Evolutionary conservation across 2,329 filamentous ascomycete genomes (phyloP).

Genomic region (Diaporthe destruens): DNA sequence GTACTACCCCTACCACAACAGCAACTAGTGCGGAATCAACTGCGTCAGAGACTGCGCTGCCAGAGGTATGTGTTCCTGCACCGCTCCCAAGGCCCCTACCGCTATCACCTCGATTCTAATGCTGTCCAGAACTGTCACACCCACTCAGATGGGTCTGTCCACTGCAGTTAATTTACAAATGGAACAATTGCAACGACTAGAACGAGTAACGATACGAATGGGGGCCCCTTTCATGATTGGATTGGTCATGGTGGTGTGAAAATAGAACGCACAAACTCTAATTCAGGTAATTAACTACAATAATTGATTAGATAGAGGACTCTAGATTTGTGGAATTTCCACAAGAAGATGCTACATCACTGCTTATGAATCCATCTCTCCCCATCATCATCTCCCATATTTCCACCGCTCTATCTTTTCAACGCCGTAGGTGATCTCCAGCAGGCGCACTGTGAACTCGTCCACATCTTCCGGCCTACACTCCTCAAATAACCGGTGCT

Average conservation of each 20-base stretch:
- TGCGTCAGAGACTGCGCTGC: conserved; percentile 11
- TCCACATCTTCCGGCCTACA: conserved; percentile 41
- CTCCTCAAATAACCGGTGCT: conserved; percentile 37
- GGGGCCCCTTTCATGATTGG: too few relatives aligned
- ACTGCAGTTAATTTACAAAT: background rate
- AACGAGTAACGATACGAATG: background rate
- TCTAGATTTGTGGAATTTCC: background rate
- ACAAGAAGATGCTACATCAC: background rate
- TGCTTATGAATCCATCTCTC: background rate
- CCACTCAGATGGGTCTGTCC: conserved; percentile 5
- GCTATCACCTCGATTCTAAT: background rate
- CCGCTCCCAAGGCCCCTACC: too few relatives aligned
- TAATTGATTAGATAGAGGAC: conserved; percentile 5
- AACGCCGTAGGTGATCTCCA: conserved; percentile 39
- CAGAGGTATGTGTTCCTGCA: conserved; percentile 3
- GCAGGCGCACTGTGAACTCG: conserved; percentile 34
- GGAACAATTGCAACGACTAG: background rate
- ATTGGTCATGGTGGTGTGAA: background rate
- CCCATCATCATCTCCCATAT: background rate
- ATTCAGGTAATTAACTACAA: conserved; percentile 24
- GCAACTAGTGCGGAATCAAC: background rate
- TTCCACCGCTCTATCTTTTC: conserved; percentile 43
- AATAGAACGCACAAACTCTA: background rate
- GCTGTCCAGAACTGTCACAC: conserved; percentile 9
- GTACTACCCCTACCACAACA: conserved; percentile 3